phyloP scores from a whole-genome alignment of 495 filamentous ascomycete genomes.

The Neurospora africana region DNA sequence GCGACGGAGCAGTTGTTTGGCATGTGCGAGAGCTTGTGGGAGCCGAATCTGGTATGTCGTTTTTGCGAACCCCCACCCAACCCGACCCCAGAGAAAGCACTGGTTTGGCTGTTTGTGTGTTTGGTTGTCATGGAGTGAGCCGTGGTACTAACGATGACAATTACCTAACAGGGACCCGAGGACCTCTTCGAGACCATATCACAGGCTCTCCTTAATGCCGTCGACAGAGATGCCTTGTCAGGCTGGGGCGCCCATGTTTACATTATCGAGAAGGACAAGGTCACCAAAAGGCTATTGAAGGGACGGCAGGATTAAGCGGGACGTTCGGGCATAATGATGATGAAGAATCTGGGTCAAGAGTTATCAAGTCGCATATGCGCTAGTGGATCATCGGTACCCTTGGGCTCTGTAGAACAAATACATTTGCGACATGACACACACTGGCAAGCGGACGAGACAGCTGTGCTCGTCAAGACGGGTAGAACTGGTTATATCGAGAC shows the following conservation, averaged over 20 bases:
- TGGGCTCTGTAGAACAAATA: not conserved
- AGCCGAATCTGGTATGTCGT: conserved; percentile 75
- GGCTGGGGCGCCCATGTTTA: conserved; percentile 99
- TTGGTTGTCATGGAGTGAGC: not conserved
- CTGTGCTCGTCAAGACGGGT: not conserved
- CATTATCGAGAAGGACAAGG: conserved; percentile 99
- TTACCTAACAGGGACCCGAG: conserved; percentile 56
- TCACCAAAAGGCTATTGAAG: conserved; percentile 95
- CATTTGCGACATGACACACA: not conserved
- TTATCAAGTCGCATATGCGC: not conserved
- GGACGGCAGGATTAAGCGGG: conserved; percentile 50
- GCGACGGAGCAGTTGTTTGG: conserved; percentile 96
- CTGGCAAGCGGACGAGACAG: not conserved
- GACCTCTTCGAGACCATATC: conserved; percentile 98
- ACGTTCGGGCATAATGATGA: not conserved
- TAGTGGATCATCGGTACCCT: not conserved
- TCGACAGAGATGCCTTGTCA: conserved; percentile 90
- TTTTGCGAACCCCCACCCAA: not conserved
- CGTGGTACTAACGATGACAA: not conserved
- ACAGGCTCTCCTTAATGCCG: conserved; percentile 89
- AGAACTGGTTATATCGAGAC: not conserved
- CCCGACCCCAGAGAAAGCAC: not conserved
- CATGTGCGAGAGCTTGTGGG: conserved; percentile 97
- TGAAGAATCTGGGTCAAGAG: not conserved
- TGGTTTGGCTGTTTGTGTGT: not conserved